These are phyloP conservation scores for Strobilomyces echinocephalus DNA, from an alignment of 768 basidiomycete genomes.

Conservation along the genomic window DNA sequence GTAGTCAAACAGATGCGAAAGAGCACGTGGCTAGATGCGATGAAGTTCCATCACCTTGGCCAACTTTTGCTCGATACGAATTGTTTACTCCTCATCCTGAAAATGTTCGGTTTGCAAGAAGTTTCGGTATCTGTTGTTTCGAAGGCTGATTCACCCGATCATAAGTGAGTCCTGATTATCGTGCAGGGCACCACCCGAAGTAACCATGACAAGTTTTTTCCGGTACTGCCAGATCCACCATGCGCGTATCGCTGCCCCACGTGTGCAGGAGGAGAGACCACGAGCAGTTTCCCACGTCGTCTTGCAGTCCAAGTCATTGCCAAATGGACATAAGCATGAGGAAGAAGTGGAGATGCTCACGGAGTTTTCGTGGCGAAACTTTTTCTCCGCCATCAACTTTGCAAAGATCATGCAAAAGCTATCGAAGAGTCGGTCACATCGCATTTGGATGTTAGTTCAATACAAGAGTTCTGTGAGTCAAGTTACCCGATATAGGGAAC, in stretches of 20 bases:
- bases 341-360: conserved; percentile 91
- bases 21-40: conserved; percentile 60
- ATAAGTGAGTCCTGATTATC: conserved; percentile 53
- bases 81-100: conserved; percentile 85
- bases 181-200: neutral
- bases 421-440: conserved; percentile 89
- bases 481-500: neutral
- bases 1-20: neutral
- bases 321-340: conserved; percentile 70
- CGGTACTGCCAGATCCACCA: conserved; percentile 83
- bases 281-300: conserved; percentile 57
- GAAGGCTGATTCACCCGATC: conserved; percentile 81
- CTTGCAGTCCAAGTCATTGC: conserved; percentile 51
- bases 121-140: conserved; percentile 79
- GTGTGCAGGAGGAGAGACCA: conserved; percentile 58
- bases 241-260: conserved; percentile 56
- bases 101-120: conserved; percentile 98
- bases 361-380: conserved; percentile 97
- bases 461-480: conserved; percentile 91
- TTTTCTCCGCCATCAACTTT: conserved; percentile 96
- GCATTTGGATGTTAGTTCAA: conserved; percentile 93
- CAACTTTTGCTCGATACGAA: conserved; percentile 94
- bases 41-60: conserved; percentile 99
- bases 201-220: conserved; percentile 71
- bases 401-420: conserved; percentile 97